Base-by-base conservation (phyloP, 192 early-diverging fungal genomes). In the Coemansia sp. region DNA sequence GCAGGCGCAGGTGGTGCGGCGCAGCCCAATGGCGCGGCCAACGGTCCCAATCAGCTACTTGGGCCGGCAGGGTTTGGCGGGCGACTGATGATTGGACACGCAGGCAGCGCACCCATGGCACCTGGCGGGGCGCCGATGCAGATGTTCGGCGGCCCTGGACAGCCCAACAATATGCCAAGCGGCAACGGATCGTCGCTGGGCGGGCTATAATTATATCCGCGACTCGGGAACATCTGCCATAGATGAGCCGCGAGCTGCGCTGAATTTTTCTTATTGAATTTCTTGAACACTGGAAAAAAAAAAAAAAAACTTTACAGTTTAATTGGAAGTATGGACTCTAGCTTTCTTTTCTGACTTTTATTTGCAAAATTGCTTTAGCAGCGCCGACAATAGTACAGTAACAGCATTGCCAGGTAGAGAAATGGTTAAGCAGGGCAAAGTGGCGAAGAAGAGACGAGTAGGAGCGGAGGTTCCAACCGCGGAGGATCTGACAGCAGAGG, bases 11-110 rank as follows among this genome's bases (percentile, higher is more conserved):
- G 58, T 60, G 82, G 75, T 48, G 59, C 70, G 0, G 55, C 53
- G n/a, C 23, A 21, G 7, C 50, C 26, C 47, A 44, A 44, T 44
- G 38, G 38, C 38, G 59, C 19, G 18, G 63, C 68, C 7, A 64
- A 58, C 31, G 77, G 69, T 7, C 67, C 76, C 52, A 78, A 79
- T 85, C 81, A 86, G 44, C 83, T 92, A 34, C 76, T 89, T 49
- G 85, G 87, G 3, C 82, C 76, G 18, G 86, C 85, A 49, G 88
- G 85, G 5, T 73, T 95, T 56, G 91, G 91, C 26, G 87, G 86
- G 48, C 88, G 87, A 27, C 84, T 91, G 52, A 83, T 95, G 85
- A 65, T 94, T 51, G 91, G 68, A 23, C 71, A 74, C 49, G 21
- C 54, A 26, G 68, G 50, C 4, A 59, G 50, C 4, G 56, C 65